Evolutionary conservation across 495 filamentous ascomycete species (phyloP).

Genomic region (Durotheca rogersii): DNA sequence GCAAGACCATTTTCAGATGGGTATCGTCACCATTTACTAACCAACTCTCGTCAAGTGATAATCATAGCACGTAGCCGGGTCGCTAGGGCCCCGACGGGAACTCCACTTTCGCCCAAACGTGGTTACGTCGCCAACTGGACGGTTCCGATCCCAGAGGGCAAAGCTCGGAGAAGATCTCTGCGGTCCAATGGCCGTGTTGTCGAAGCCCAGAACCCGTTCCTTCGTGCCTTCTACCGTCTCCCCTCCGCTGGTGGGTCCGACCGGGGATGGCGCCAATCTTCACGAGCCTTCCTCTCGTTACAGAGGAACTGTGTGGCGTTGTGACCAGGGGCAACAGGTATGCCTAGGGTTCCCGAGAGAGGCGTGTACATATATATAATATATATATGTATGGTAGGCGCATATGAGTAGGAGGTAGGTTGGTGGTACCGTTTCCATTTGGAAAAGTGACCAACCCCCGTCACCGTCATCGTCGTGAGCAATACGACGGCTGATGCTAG

Average conservation of each 20-base stretch:
- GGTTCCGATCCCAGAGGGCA: conserved; percentile 21
- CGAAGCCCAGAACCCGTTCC: conserved; percentile 22
- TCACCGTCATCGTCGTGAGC: conserved; percentile 30
- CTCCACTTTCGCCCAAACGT: conserved; percentile 21
- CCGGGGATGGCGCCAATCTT: conserved; percentile 26
- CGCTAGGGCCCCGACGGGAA: conserved; percentile 18
- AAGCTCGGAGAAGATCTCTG: conserved; percentile 29
- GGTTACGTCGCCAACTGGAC: conserved; percentile 30
- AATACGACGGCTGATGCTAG: conserved; percentile 20
- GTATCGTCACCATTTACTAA: too few species aligned
- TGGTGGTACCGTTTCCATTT: conserved; percentile 21
- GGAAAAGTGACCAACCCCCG: conserved; percentile 14
- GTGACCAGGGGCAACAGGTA: conserved; percentile 14
- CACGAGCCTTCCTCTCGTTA: conserved; percentile 7
- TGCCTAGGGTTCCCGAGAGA: too few species aligned
- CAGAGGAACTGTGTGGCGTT: conserved; percentile 27
- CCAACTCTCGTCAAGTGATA: conserved; percentile 15
- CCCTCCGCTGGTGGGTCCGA: conserved; percentile 25
- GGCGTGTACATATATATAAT: conserved; percentile 12
- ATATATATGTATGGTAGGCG: too few species aligned
- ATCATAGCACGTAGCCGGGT: conserved; percentile 16
- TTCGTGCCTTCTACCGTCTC: conserved; percentile 8
- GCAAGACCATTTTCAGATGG: too few species aligned
- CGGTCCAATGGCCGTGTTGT: conserved; percentile 11
- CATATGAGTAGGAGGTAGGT: too few species aligned